Evolutionary conservation across 495 filamentous ascomycete genomes (phyloP).

Genomic region (Annulohypoxylon bovei): DNA sequence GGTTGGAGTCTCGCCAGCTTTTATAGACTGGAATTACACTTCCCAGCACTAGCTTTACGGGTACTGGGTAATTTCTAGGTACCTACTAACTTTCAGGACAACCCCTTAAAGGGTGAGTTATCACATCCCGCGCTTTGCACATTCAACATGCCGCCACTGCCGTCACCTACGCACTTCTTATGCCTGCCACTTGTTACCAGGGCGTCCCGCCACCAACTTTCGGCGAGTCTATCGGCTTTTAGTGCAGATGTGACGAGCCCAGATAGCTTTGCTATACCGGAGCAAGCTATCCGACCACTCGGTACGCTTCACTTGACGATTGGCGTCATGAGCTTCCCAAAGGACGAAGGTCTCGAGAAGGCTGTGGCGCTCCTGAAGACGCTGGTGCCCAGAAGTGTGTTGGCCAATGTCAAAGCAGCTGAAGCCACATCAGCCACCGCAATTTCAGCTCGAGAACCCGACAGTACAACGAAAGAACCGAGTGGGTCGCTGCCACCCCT

Average conservation of each 20-base stretch:
- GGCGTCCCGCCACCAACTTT: slow-evolving; percentile 69
- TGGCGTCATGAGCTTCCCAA: slow-evolving; percentile 83
- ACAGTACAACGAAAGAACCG: slow-evolving; percentile 4
- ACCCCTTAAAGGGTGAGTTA: background rate
- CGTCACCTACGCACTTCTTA: slow-evolving; percentile 83
- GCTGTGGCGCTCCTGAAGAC: slow-evolving; percentile 65
- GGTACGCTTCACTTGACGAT: slow-evolving; percentile 87
- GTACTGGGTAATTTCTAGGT: no score
- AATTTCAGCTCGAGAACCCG: slow-evolving; percentile 3
- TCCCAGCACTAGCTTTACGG: no score
- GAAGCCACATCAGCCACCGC: slow-evolving; percentile 7
- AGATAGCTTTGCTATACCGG: slow-evolving; percentile 55
- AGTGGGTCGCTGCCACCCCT: slow-evolving; percentile 17
- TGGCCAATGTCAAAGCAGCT: slow-evolving; percentile 46
- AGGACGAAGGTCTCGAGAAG: slow-evolving; percentile 62
- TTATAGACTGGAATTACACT: background rate
- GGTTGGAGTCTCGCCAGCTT: background rate
- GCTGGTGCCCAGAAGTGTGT: slow-evolving; percentile 63
- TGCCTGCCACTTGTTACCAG: slow-evolving; percentile 80
- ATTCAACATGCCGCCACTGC: slow-evolving; percentile 44
- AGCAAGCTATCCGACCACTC: slow-evolving; percentile 75
- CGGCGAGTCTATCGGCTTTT: slow-evolving; percentile 68
- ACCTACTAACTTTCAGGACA: no score
- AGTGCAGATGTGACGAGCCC: slow-evolving; percentile 60
- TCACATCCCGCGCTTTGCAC: background rate